phyloP scores from a whole-genome alignment of 2,329 filamentous ascomycete genomes.

The Didymella arachidicola region DNA sequence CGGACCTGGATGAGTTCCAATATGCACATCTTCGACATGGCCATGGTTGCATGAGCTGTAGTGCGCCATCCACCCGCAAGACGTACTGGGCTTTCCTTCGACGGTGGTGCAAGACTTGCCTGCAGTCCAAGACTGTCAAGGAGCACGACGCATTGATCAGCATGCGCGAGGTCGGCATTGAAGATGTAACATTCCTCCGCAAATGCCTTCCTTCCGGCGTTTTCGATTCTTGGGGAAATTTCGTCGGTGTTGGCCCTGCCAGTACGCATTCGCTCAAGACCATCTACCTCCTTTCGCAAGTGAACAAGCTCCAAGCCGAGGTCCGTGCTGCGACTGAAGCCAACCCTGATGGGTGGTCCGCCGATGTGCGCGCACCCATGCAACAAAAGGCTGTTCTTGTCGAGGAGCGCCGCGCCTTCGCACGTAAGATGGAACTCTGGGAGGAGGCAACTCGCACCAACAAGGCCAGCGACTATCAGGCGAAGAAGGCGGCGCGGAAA shows the following conservation, averaged over 20 bases:
- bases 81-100: slow-evolving; percentile 55
- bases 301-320: slow-evolving; percentile 39
- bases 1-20: slow-evolving; percentile 50
- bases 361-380: slow-evolving; percentile 35
- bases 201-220: slow-evolving; percentile 46
- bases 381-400: slow-evolving; percentile 34
- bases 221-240: slow-evolving; percentile 52
- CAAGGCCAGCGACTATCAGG: slow-evolving; percentile 41
- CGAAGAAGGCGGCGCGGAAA: slow-evolving; percentile 46
- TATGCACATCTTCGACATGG: slow-evolving; percentile 52
- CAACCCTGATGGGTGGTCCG: slow-evolving; percentile 28
- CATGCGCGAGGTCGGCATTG: slow-evolving; percentile 36
- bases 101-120: slow-evolving; percentile 53
- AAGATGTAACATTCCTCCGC: slow-evolving; percentile 40
- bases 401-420: slow-evolving; percentile 44
- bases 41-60: slow-evolving; percentile 51
- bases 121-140: slow-evolving; percentile 44
- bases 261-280: slow-evolving; percentile 46
- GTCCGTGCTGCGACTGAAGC: slow-evolving; percentile 28
- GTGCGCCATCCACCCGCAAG: slow-evolving; percentile 48
- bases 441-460: slow-evolving; percentile 44
- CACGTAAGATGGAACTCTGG: slow-evolving; percentile 49
- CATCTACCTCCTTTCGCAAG: slow-evolving; percentile 43
- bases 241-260: slow-evolving; percentile 47
- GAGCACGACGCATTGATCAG: slow-evolving; percentile 41